Conservation (phyloP, 1,139 yeast species). For the Geotrichum carabidarum region DNA sequence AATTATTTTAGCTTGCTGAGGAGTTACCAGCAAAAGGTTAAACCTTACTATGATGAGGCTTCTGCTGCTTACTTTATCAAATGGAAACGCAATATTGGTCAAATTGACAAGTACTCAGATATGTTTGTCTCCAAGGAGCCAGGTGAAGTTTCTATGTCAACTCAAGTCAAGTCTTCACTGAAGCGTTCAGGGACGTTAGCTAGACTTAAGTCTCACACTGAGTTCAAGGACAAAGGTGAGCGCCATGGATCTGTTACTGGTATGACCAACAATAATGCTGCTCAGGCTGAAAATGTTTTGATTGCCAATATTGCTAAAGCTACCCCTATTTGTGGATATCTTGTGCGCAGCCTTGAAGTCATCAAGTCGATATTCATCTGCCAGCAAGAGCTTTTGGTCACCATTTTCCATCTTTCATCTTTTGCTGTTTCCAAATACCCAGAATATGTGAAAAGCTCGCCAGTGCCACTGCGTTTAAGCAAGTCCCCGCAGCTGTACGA, state of each 20-base stretch:
- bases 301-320: constrained; percentile 16
- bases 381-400: constrained; percentile 61
- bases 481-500: constrained; percentile 30
- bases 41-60: constrained; percentile 29
- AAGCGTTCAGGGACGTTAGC: constrained; percentile 36
- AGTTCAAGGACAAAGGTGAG: constrained; percentile 13
- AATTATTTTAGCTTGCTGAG: constrained; percentile 42
- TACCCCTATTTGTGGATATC: constrained; percentile 14
- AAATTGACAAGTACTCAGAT: constrained; percentile 2
- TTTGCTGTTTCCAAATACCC: constrained; percentile 45
- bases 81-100: constrained; percentile 26
- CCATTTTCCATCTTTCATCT: constrained; percentile 62
- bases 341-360: constrained; percentile 32
- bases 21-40: constrained; percentile 30
- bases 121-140: constrained; percentile 6
- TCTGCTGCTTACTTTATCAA: constrained; percentile 33
- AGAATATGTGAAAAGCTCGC: constrained; percentile 44
- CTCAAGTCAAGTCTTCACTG: constrained; percentile 26
- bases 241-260: constrained; percentile 9
- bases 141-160: constrained; percentile 12
- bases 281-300: not conserved
- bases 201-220: constrained; percentile 21
- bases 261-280: not conserved
- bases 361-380: constrained; percentile 45
- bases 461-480: constrained; percentile 36